phyloP scores from a whole-genome alignment of 768 basidiomycete genomes.

The Mycena kentingensis region DNA sequence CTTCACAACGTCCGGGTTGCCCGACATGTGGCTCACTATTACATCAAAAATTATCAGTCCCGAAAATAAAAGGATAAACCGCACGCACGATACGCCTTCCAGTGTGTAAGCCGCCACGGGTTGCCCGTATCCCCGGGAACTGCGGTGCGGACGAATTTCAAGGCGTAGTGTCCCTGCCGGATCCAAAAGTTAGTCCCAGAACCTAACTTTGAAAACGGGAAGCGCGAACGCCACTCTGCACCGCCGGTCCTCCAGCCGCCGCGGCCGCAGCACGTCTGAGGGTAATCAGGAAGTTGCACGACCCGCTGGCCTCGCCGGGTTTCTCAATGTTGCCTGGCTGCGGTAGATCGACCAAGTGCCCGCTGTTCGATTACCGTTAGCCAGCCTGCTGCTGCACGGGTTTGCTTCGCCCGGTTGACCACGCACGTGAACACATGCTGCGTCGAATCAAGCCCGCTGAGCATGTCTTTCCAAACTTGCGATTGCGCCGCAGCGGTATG shows the following conservation, averaged over 20 bases:
- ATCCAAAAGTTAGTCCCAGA: background rate
- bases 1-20: too few relatives aligned
- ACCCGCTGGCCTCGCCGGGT: background rate
- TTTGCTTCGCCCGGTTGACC: too few relatives aligned
- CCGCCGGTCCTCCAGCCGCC: background rate
- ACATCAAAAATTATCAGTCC: too few relatives aligned
- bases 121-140: background rate
- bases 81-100: too few relatives aligned
- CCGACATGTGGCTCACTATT: too few relatives aligned
- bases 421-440: too few relatives aligned
- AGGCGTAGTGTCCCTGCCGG: background rate
- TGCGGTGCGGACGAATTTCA: background rate
- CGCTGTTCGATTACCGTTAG: too few relatives aligned
- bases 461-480: too few relatives aligned
- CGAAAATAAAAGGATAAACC: too few relatives aligned
- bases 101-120: background rate
- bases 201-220: background rate
- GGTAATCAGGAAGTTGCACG: background rate
- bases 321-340: background rate
- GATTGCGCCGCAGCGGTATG: background rate
- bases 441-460: too few relatives aligned
- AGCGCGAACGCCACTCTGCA: background rate
- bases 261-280: background rate
- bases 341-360: background rate
- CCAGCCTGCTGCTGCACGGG: too few relatives aligned